Base-by-base conservation (phyloP, 2,329 filamentous ascomycete genomes). In the Lithohypha guttulata region DNA sequence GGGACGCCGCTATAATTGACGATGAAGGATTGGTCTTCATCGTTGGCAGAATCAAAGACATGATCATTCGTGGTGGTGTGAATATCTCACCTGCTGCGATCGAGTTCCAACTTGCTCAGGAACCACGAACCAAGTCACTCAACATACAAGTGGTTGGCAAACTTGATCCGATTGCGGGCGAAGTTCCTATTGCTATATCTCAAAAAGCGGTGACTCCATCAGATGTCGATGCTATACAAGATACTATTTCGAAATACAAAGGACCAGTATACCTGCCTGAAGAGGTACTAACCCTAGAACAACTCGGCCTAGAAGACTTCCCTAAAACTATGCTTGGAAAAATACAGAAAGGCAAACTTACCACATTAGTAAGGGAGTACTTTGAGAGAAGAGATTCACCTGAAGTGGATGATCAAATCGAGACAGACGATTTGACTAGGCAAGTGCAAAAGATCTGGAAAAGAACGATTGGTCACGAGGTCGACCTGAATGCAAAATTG, bases 11-110 rank as follows among this genome's bases (percentile, higher is more conserved):
- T 2, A 64, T 68, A 37, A 91, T 96, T 73, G 13, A 93, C 63
- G 61, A 61, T 58, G 46, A 63, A 57, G 89, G 89, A 1, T 95
- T 86, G 56, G 74, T 95, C 2, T 73, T 74, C 50, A 93, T 95
- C 54, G 95, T 42, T 10, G 46, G 46, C 11, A 29, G 46, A 11
- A 42, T 48, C 55, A 96, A 95, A 61, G 89, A 96, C 57, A 62
- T 96, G 38, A 94, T 96, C 51, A 95, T 96, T 55, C 75, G 85
- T 19, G 89, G 83, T 15, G 89, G 89, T 18, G 89, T 96, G 58
- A 96, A 96, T 57, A 94, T 95, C 41, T 84, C 93, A 57, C 89
- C 89, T 0, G 68, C 93, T 6, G 89, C 96, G 59, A 71, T 95
- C 2, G 89, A 96, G 58, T 86, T 91, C 55, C 86, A 77, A 48